These are phyloP conservation scores for Fusarium temperatum DNA, from an alignment of 2,329 filamentous ascomycete species.

Conservation along the genomic window DNA sequence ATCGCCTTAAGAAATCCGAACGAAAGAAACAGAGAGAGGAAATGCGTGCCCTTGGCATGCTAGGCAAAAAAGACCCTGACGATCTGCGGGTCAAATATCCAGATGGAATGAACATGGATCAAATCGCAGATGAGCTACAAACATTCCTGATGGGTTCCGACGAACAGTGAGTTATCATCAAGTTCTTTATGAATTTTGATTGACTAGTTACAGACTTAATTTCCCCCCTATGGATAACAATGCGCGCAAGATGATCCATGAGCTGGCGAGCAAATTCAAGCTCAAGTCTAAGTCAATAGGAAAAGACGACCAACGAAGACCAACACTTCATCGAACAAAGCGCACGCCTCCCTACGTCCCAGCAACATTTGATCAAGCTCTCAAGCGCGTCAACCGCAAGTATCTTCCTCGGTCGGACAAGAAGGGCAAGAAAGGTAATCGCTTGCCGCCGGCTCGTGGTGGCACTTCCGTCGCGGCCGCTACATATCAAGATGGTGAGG, in stretches of 20 bases:
- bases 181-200: slow-evolving; percentile 7
- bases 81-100: slow-evolving; percentile 77
- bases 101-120: slow-evolving; percentile 73
- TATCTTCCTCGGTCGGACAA: slow-evolving; percentile 65
- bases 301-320: slow-evolving; percentile 75
- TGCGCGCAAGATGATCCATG: slow-evolving; percentile 81
- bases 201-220: slow-evolving; percentile 61
- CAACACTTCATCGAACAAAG: slow-evolving; percentile 78
- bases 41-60: slow-evolving; percentile 70
- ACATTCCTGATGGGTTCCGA: slow-evolving; percentile 72
- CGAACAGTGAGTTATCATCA: slow-evolving; percentile 64
- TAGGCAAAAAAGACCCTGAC: slow-evolving; percentile 67
- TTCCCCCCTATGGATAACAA: slow-evolving; percentile 86
- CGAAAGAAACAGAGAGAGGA: slow-evolving; percentile 76
- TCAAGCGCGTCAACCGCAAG: slow-evolving; percentile 52
- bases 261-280: slow-evolving; percentile 77
- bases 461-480: slow-evolving; percentile 35
- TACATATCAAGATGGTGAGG: slow-evolving; percentile 81
- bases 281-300: slow-evolving; percentile 88
- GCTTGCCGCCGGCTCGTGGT: slow-evolving; percentile 38
- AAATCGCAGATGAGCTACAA: slow-evolving; percentile 77
- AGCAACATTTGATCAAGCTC: slow-evolving; percentile 57
- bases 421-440: slow-evolving; percentile 47
- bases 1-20: slow-evolving; percentile 75
- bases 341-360: slow-evolving; percentile 71